Percentiles rank a stretch among this genome's conserved stretches.
Conservation (phyloP, 2,329 filamentous ascomycete genomes). For the Fusarium chuoi region DNA sequence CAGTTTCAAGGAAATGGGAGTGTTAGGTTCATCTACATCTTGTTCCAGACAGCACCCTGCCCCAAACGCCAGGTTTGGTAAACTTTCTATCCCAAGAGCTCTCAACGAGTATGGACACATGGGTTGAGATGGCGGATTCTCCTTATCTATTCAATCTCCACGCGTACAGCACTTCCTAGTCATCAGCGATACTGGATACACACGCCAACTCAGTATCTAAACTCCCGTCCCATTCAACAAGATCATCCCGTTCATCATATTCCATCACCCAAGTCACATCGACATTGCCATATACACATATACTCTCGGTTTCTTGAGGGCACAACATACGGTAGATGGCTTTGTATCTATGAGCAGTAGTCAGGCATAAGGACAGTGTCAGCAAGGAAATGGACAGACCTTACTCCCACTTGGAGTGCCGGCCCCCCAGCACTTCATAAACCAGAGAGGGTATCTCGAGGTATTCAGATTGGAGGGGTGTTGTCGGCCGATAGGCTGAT, state of each 20-base stretch:
- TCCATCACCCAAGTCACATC: constrained; percentile 21
- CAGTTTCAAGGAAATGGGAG: constrained; percentile 26
- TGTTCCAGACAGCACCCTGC: constrained; percentile 17
- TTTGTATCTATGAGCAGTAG: constrained; percentile 3
- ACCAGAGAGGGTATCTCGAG: constrained; percentile 25
- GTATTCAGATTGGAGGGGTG: constrained; percentile 6
- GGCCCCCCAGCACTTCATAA: constrained; percentile 16
- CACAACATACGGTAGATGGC: constrained; percentile 11
- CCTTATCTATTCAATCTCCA: neutral
- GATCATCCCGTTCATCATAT: constrained; percentile 13
- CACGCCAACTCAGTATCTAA: neutral
- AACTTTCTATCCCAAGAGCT: neutral
- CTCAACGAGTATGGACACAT: neutral
- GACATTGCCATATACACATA: neutral
- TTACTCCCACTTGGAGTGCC: constrained; percentile 20
- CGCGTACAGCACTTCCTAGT: neutral
- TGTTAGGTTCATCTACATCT: constrained; percentile 34
- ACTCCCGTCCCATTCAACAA: neutral
- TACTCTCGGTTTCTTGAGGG: neutral
- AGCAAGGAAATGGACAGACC: neutral
- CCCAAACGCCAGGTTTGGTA: neutral
- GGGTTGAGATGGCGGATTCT: neutral
- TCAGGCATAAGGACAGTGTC: neutral
- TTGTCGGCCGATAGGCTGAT: constrained; percentile 11
- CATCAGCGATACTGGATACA: neutral